Conservation (phyloP, 208 protist genomes). For the Acanthamoeba sp. region DNA sequence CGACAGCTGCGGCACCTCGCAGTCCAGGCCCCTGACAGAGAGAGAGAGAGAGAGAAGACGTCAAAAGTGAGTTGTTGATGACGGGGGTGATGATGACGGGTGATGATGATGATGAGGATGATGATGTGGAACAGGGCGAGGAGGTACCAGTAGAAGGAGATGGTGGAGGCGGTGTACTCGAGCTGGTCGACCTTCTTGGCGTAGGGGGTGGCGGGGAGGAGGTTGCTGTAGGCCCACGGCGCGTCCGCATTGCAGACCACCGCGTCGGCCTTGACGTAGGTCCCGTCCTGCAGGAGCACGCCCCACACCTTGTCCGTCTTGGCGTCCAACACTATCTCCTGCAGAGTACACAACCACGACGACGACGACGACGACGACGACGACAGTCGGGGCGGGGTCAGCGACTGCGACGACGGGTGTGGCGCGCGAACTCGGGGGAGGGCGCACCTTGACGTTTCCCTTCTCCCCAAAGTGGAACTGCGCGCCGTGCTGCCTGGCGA, state of each 20-base stretch:
- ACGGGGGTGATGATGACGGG: too few relatives aligned
- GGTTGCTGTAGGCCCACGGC: conserved; percentile 70
- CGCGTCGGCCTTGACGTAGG: conserved; percentile 61
- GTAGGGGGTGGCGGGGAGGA: conserved; percentile 23
- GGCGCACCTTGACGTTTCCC: not conserved
- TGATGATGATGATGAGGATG: too few relatives aligned
- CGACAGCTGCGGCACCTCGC: conserved; percentile 48
- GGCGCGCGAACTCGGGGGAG: too few relatives aligned
- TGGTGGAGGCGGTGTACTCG: conserved; percentile 66
- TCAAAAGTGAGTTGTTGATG: too few relatives aligned
- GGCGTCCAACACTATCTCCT: not conserved
- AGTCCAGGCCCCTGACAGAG: conserved; percentile 12
- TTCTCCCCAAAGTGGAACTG: conserved; percentile 25
- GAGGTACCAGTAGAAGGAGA: conserved; percentile 73
- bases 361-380: not conserved
- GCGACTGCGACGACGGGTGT: too few relatives aligned
- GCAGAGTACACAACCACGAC: not conserved
- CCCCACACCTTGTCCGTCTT: conserved; percentile 37
- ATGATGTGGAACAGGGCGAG: not conserved
- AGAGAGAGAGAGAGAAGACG: not conserved
- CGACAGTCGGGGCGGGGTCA: too few relatives aligned
- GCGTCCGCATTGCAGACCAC: conserved; percentile 73
- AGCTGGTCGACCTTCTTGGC: conserved; percentile 43
- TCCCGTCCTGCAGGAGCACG: conserved; percentile 50
- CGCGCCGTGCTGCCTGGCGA: conserved; percentile 58